phyloP scores from a whole-genome alignment of 352 stramenopile species.

The Phytophthora sojae region DNA sequence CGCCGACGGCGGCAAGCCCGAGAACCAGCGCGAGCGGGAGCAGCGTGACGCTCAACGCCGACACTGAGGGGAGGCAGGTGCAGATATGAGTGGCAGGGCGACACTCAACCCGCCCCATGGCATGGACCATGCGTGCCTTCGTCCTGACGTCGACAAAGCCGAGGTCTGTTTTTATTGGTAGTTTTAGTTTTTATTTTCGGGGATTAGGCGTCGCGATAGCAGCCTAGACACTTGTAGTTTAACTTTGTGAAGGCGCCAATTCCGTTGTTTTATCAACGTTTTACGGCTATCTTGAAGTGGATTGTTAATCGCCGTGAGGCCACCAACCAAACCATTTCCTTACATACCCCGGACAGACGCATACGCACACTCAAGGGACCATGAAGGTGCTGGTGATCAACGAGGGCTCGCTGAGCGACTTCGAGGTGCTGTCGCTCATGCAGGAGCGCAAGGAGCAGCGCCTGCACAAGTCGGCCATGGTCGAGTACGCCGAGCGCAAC shows the following conservation, averaged over 20 bases:
- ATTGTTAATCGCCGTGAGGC: not conserved
- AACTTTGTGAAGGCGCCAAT: constrained; percentile 31
- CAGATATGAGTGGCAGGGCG: constrained; percentile 18
- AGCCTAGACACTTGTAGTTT: constrained; percentile 44
- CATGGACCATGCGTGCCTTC: constrained; percentile 6
- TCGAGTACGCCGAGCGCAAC: constrained; percentile 86
- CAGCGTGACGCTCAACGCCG: constrained; percentile 49
- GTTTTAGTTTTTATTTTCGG: constrained; percentile 47
- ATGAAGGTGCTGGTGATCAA: constrained; percentile 91
- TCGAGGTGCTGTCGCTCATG: constrained; percentile 83
- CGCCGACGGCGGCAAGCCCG: constrained; percentile 34
- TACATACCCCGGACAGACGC: not conserved
- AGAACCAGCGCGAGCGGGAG: constrained; percentile 52
- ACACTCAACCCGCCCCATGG: constrained; percentile 11
- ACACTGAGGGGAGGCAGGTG: constrained; percentile 29
- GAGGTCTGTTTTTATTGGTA: constrained; percentile 43
- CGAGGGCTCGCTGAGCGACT: constrained; percentile 82
- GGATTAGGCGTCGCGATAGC: constrained; percentile 31
- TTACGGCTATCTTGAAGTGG: not conserved
- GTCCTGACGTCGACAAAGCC: not conserved
- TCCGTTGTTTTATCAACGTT: constrained; percentile 24
- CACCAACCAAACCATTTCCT: not conserved
- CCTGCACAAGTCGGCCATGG: constrained; percentile 78
- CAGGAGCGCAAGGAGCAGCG: constrained; percentile 83
- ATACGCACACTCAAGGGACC: constrained; percentile 5